These are phyloP conservation scores for Kwoniella sp. DNA, from an alignment of 768 basidiomycete genomes.

Conservation along the genomic window DNA sequence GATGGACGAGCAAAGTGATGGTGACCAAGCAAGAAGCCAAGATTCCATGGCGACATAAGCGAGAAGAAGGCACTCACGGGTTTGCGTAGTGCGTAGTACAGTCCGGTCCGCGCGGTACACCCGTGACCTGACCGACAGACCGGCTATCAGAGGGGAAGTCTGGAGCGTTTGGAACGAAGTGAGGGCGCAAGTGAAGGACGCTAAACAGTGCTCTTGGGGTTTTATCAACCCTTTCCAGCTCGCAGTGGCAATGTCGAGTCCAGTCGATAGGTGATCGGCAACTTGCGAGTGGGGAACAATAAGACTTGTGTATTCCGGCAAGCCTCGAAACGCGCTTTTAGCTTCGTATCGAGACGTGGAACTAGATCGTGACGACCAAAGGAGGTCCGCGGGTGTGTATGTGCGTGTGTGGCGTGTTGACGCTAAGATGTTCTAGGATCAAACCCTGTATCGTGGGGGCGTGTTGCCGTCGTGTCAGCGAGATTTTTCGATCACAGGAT, in stretches of 20 bases:
- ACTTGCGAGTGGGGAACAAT: neutral
- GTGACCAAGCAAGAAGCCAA: neutral
- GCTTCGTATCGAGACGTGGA: neutral
- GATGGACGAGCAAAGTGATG: neutral
- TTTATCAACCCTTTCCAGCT: neutral
- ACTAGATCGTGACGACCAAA: slow-evolving; percentile 1
- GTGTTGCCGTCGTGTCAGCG: neutral
- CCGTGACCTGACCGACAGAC: neutral
- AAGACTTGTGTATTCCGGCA: no score
- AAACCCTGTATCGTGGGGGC: neutral
- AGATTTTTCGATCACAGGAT: neutral
- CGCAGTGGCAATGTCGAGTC: neutral
- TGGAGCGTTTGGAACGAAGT: no score
- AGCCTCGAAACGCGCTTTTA: neutral
- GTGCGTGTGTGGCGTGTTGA: neutral
- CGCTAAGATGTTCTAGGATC: neutral
- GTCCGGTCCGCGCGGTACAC: neutral
- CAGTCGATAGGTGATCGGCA: neutral
- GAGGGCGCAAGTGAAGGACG: no score
- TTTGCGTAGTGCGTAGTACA: neutral
- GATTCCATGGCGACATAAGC: neutral
- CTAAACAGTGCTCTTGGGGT: no score
- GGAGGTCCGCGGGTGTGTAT: neutral
- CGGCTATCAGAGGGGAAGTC: neutral
- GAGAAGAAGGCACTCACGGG: neutral